Evolutionary conservation across 2,329 filamentous ascomycete genomes (phyloP).

Genomic region (Dothidotthia symphoricarpi): DNA sequence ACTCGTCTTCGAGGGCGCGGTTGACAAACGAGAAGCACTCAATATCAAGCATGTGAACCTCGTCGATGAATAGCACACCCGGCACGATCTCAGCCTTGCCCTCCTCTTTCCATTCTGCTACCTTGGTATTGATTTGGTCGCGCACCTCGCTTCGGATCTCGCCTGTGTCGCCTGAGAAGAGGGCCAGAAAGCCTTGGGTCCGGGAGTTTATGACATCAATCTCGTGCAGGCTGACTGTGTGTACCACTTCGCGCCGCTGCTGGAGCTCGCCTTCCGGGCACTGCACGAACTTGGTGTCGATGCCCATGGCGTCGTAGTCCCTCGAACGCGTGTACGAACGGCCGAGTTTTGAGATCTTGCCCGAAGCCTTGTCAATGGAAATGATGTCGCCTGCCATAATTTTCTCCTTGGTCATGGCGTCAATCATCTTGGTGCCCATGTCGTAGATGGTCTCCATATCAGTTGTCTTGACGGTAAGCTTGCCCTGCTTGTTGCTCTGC

Average conservation of each 20-base stretch:
- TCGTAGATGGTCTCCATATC: constrained; percentile 99
- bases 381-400: constrained; percentile 99
- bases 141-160: constrained; percentile 97
- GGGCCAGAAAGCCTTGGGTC: constrained; percentile 94
- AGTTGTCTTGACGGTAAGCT: constrained; percentile 98
- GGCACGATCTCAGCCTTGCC: constrained; percentile 98
- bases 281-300: constrained; percentile 96
- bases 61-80: constrained; percentile 95
- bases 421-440: constrained; percentile 99
- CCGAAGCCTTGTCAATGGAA: constrained; percentile 96
- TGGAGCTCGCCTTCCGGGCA: constrained; percentile 97
- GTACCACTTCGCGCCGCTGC: constrained; percentile 93
- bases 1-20: constrained; percentile 88
- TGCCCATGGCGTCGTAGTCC: constrained; percentile 99
- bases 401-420: constrained; percentile 98
- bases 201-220: constrained; percentile 99
- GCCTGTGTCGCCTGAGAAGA: constrained; percentile 96
- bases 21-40: constrained; percentile 99
- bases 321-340: constrained; percentile 91
- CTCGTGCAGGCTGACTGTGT: constrained; percentile 95
- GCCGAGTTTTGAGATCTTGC: constrained; percentile 96
- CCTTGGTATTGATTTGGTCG: constrained; percentile 98
- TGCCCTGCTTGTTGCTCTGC: constrained; percentile 90
- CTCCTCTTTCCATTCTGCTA: constrained; percentile 98
- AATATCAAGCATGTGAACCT: constrained; percentile 99